Conservation (phyloP, 2,329 filamentous ascomycete species). For the Hymenoscyphus infarciens region DNA sequence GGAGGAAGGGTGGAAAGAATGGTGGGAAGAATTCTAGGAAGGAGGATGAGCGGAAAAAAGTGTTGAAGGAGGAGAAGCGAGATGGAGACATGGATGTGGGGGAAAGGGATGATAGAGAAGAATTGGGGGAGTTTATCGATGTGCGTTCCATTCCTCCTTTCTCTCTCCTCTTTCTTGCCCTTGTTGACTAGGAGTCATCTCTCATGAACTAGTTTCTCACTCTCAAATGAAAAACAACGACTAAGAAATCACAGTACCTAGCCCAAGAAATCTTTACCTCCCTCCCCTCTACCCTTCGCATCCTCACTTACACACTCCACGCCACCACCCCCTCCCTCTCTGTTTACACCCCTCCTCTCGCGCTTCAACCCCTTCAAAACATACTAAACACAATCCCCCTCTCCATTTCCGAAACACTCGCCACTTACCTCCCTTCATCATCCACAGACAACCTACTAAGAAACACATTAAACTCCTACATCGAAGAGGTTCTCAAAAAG, state of each 20-base stretch:
- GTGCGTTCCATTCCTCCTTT: conserved; percentile 15
- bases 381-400: conserved; percentile 51
- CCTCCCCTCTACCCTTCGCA: conserved; percentile 59
- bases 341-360: conserved; percentile 56
- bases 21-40: conserved; percentile 18
- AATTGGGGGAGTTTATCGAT: conserved; percentile 70
- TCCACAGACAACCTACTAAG: conserved; percentile 54
- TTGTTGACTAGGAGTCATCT: too few species aligned
- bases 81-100: conserved; percentile 15
- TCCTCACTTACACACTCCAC: conserved; percentile 57
- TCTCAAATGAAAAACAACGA: background rate
- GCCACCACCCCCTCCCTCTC: conserved; percentile 48
- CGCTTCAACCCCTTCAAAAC: conserved; percentile 36
- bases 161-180: background rate
- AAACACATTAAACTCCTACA: conserved; percentile 61
- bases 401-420: conserved; percentile 62
- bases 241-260: conserved; percentile 54
- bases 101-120: conserved; percentile 44
- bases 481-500: conserved; percentile 52
- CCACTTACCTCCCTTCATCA: conserved; percentile 53
- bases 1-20: conserved; percentile 42
- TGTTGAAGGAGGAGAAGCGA: conserved; percentile 65
- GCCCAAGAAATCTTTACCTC: conserved; percentile 63
- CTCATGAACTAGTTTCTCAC: too few species aligned
- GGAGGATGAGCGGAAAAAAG: conserved; percentile 24